A percentile compares a stretch with the other conserved stretches of the same genome.
Conservation (phyloP, 192 early-diverging fungal species). For the Hyaloraphidium curvatum region DNA sequence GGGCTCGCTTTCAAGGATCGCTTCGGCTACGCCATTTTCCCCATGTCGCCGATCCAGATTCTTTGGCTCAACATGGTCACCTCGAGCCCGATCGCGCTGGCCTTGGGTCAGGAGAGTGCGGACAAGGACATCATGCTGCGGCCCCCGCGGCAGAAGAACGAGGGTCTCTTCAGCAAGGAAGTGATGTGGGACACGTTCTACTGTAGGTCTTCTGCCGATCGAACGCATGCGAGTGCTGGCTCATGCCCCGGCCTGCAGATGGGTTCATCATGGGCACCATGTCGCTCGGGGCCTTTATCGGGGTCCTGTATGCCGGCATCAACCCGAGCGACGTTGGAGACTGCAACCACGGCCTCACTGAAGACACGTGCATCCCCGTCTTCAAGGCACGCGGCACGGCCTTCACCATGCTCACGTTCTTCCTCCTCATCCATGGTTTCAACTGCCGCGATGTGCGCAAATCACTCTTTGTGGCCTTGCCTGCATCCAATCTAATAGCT, state of each 20-base stretch:
- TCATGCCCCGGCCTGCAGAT: constrained; percentile 4
- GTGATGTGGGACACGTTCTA: constrained; percentile 44
- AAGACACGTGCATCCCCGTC: constrained; percentile 35
- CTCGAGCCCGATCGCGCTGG: constrained; percentile 57
- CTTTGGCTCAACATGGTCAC: constrained; percentile 67
- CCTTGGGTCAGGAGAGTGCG: constrained; percentile 47
- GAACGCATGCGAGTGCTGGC: background rate
- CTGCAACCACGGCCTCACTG: constrained; percentile 33
- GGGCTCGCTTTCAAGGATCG: constrained; percentile 49
- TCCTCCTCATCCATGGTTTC: constrained; percentile 51
- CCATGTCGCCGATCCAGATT: constrained; percentile 40
- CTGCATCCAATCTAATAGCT: background rate
- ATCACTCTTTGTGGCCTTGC: background rate
- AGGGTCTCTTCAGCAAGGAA: constrained; percentile 43
- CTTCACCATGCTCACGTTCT: constrained; percentile 48
- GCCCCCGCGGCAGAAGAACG: constrained; percentile 39
- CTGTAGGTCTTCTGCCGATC: no score
- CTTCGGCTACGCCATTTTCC: constrained; percentile 9
- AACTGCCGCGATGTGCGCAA: constrained; percentile 51
- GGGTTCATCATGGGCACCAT: constrained; percentile 43
- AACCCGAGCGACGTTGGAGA: constrained; percentile 1
- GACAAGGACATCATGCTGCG: constrained; percentile 44
- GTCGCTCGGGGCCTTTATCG: constrained; percentile 30
- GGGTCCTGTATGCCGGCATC: background rate
- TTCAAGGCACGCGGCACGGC: constrained; percentile 49